Evolutionary conservation across 768 basidiomycete genomes (phyloP), one percentile per base, ranked within the genome.

Genomic region (Nidula microcarpa): DNA sequence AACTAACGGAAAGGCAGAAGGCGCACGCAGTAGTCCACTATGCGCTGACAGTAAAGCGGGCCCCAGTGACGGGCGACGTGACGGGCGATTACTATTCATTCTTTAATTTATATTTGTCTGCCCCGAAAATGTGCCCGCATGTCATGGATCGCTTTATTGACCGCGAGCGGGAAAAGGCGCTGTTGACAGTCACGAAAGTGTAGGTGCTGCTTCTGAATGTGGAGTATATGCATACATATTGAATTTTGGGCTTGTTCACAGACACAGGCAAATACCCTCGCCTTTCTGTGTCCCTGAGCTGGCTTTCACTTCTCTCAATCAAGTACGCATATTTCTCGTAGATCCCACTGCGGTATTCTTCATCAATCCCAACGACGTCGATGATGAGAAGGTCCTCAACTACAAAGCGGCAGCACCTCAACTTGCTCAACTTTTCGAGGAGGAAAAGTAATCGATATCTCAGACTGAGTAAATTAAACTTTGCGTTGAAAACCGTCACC

Each of bases 91-190:
- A 98, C 71, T 91, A 94, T 69, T 80, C 84, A 41, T 79, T 99
- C 60, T 98, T 98, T 74, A 82, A 84, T 51, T 73, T 94, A 53
- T 98, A 91, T 71, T 62, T 81, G 62, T 76, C 77, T 51, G 92
- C 93, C 43, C 94, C 94, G 30, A 94, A 96, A 65, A 98, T 98
- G 97, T 93, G 94, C 37, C 94, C 84, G 51, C 98, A 98, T 69
- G 94, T 99, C 64, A 97, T 99, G 92, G 97, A 98, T 71, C 94
- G 98, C 68, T 98, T 98, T 68, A 89, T 98, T 62, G 84, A 86
- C 62, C 81, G 96, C 61, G 97, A 98, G 73, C 76, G 97, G 54
- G 80, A 89, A 52, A 83, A 84, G 54, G 94, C 94, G 1, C 68
- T 99, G 56, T 82, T 93, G 64, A 84, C 89, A 58, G 94, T 99